Base-by-base conservation (phyloP, 1,284 basidiomycete genomes). In the Singerocomus inundabilis region DNA sequence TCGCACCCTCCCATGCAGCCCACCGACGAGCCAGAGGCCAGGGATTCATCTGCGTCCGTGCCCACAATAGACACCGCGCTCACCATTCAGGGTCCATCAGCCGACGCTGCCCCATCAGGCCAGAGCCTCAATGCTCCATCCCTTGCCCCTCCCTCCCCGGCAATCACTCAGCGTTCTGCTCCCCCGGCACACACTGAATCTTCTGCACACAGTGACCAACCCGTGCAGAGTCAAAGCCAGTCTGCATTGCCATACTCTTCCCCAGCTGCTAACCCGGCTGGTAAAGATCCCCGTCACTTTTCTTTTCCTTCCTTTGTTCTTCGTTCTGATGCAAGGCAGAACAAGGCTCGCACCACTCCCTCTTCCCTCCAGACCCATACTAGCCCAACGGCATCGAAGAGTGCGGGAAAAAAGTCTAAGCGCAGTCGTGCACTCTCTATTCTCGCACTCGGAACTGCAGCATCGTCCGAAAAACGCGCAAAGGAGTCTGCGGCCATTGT, bases 401-500 rank as follows among this genome's bases (percentile, higher is more conserved):
- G 39, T 21, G 26, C 38, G 3, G 67, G 70, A 51, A 76, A 71
- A 66, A 72, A 72, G 52, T 57, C 58, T 12, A 63, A 63, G 49
- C 64, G 70, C 25, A 55, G 61, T 10, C 61, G 65, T 34, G 63
- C 72, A 3, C 60, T 66, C 41, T 50, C 63, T 3, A 31, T 53
- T 24, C 36, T 68, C 52, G 52, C 48, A 1, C 44, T 54, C 18
- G 63, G 65, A 11, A 38, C 45, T 3, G n/a, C 37, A 11, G 44
- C 53, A 16, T 73, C 64, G 37, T 74, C 81, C 12, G 78, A 85
- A 49, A 82, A 75, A 60, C 77, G 77, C 8, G 85, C 84, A n/a
- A 76, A 78, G 57, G 72, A 83, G 53, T 81, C 79, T 21, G 88
- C 88, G 1, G 54, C 79, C 45, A 67, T 81, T 38, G 71, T 88